phyloP scores from a whole-genome alignment of 805 yeast species.

The Candida lessepsii region DNA sequence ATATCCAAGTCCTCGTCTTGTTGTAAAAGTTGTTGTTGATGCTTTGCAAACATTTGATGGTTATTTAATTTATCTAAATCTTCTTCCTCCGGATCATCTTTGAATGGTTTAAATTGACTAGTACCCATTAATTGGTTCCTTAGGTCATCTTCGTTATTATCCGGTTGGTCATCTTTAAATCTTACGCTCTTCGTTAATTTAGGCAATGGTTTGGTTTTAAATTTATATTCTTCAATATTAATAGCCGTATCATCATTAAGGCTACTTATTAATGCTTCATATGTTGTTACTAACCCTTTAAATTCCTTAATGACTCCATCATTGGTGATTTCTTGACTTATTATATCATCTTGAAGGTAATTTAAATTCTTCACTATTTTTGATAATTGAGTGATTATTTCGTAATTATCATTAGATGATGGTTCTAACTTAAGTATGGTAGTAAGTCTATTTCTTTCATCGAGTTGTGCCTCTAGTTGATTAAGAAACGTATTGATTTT shows the following conservation, averaged over 20 bases:
- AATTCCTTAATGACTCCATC: conserved; percentile 10
- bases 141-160: conserved; percentile 21
- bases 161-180: conserved; percentile 29
- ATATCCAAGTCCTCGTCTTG: conserved; percentile 38
- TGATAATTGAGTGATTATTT: conserved; percentile 28
- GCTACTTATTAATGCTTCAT: conserved; percentile 17
- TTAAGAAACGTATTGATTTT: conserved; percentile 22
- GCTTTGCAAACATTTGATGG: conserved; percentile 42
- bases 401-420: conserved; percentile 38
- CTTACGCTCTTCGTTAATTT: conserved; percentile 31
- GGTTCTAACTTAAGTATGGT: conserved; percentile 34
- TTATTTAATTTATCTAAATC: conserved; percentile 23
- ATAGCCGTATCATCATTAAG: conserved; percentile 27
- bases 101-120: conserved; percentile 32
- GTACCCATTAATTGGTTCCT: conserved; percentile 38
- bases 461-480: conserved; percentile 28
- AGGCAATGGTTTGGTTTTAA: conserved; percentile 12
- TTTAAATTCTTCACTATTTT: conserved; percentile 26
- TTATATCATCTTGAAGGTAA: conserved; percentile 31
- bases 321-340: conserved; percentile 9
- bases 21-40: conserved; percentile 38
- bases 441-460: conserved; percentile 33
- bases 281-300: conserved; percentile 15
- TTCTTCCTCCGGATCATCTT: conserved; percentile 23
- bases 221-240: conserved; percentile 32